Evolutionary conservation across 2,329 filamentous ascomycete genomes (phyloP), one percentile per base, ranked within the genome.

Genomic region (Thermothelomyces thermophilus): DNA sequence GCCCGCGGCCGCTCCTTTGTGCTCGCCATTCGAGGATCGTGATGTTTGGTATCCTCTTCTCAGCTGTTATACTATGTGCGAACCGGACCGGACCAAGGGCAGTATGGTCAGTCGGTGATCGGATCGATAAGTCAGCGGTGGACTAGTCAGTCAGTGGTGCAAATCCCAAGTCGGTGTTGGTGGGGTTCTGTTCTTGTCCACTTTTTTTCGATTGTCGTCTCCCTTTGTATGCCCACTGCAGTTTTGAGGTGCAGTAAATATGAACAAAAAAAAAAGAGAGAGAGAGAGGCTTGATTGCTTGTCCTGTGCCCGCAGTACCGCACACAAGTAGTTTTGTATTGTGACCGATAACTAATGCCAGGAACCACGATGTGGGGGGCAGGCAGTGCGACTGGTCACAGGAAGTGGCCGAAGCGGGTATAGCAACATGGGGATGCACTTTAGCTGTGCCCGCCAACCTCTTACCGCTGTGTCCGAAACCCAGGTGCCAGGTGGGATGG

Each of bases 1-100:
- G 78, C 73, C 56, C 73, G 72, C 44, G 73, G 67, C 57, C 70
- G 68, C 35, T 67, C 66, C 57, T 67, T 58, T 34, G 58, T 53
- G 50, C 63, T 66, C 48, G 67, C 62, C 71, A 73, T 74, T 56
- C 42, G n/a, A n/a, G n/a, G n/a, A n/a, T n/a, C 36, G 35, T 20
- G 14, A 28, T 26, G 26, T 34, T 20, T 19, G 13, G 24, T 26
- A 26, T 9, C 9, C 24, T 26, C 24, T 17, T 22, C 22, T 5
- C 20, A n/a, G 4, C 5, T 34, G 53, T 51, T 49, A 41, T 39
- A 47, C 42, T 33, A 49, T 47, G 31, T 9, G 39, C 20, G 19
- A 26, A 28, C 20, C n/a, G 17, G 33, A 28, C 20, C n/a, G 17
- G 14, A 36, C 22, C 28, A 16, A 36, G n/a, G 16, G 24, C 26